Base-by-base conservation (phyloP, 2,329 filamentous ascomycete species). In the Aspergillus sp. region DNA sequence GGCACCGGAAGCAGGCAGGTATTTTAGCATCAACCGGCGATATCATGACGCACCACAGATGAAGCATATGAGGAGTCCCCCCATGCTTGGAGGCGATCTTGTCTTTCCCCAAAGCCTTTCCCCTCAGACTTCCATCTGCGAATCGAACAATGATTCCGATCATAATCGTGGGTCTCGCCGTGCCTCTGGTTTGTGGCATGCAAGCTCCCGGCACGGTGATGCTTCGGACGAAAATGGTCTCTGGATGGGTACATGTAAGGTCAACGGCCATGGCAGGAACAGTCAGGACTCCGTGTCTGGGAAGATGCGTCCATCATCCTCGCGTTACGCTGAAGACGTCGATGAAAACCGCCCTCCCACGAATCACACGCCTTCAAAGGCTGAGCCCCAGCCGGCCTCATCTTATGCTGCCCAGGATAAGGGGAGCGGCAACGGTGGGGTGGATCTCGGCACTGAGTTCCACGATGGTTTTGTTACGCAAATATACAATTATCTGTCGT, bases 401-500 rank as follows among this genome's bases (percentile, higher is more conserved):
- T 41, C 31, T 44, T 17, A 29, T 23, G 21, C 34, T 17, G 32
- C 50, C 10, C 62, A 68, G 42, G 53, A 69, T 16, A 60, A 23
- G 23, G 34, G n/a, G 64, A 17, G 69, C 69, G 63, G 52, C 16
- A 17, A 23, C 70, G 1, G 49, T 42, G 76, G 80, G 57, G 69
- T 73, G 75, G 67, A 74, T 10, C 78, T 85, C 40, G 73, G 79
- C 23, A 69, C 74, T 29, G 91, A 96, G 70, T 96, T 94, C 64
- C 80, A 87, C 55, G 90, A 96, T 68, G 79, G 79, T 3, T 96
- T 97, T 68, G 85, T 97, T 51, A 96, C 92, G 0, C 93, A 97
- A 71, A 92, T 97, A 6, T 97, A 95, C 80, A 97, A 97, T 71
- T 97, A 97, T 71, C 80, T 97, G 14, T 96, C 91, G 0, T 81